A percentile compares a stretch with the other conserved stretches of the same genome.
These are phyloP conservation scores for Lentinula detonsa DNA, from an alignment of 768 basidiomycete genomes.

Conservation along the genomic window DNA sequence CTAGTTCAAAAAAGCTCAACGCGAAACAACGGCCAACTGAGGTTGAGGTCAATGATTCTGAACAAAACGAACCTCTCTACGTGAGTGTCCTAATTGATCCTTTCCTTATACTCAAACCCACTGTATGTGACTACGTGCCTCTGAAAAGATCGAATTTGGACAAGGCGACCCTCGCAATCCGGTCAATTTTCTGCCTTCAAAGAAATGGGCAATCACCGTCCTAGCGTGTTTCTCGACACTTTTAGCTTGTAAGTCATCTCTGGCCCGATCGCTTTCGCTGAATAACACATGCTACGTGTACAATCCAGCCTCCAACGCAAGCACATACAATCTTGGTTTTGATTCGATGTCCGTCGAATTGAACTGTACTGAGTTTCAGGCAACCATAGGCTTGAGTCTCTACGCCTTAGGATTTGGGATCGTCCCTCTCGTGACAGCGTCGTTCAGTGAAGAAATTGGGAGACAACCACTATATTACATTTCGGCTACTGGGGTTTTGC, in stretches of 20 bases:
- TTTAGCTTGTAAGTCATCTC: conserved; percentile 32
- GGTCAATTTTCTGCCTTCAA: conserved; percentile 25
- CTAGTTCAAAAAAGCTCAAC: conserved; percentile 19
- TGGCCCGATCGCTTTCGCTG: neutral
- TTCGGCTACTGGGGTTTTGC: conserved; percentile 41
- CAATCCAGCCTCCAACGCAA: conserved; percentile 38
- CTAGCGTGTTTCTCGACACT: conserved; percentile 43
- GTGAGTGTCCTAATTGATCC: conserved; percentile 5
- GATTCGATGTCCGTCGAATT: conserved; percentile 49
- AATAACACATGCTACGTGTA: neutral
- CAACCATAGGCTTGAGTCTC: conserved; percentile 42
- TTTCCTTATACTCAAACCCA: too few relatives aligned
- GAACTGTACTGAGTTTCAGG: conserved; percentile 37
- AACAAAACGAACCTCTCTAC: conserved; percentile 13
- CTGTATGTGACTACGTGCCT: neutral
- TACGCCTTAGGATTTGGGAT: conserved; percentile 59
- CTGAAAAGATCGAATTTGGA: conserved; percentile 32
- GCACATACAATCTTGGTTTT: conserved; percentile 51
- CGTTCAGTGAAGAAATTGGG: conserved; percentile 72
- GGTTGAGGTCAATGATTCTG: neutral
- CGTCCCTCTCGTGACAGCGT: conserved; percentile 58
- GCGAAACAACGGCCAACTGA: conserved; percentile 6
- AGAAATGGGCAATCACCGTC: conserved; percentile 41
- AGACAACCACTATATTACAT: conserved; percentile 52
- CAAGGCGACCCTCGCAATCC: conserved; percentile 33